Evolutionary conservation across 345 rosid species (phyloP).

Genomic region (Salix udensis): DNA sequence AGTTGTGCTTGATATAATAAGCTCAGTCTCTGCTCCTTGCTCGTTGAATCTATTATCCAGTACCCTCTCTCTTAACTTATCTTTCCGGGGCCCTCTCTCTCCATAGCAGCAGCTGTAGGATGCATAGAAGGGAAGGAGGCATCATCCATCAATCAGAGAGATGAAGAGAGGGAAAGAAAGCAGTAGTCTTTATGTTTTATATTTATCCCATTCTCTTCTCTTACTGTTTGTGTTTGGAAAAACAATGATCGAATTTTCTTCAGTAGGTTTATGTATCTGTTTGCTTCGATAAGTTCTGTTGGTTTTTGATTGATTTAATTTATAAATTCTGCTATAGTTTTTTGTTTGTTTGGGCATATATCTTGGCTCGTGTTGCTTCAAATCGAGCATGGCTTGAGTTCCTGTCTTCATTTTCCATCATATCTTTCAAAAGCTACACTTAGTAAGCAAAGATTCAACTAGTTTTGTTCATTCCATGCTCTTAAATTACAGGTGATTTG

Average conservation of each 20-base stretch:
- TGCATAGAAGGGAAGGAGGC: neutral
- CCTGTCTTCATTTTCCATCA: neutral
- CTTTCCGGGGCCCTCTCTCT: no score
- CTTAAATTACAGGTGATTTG: neutral
- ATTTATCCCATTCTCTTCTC: neutral
- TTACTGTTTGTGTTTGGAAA: neutral
- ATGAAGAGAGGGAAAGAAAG: neutral
- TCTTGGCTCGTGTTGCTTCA: neutral
- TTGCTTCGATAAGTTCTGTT: neutral
- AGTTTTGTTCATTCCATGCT: neutral
- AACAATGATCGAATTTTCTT: conserved; percentile 44
- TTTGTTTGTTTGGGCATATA: neutral
- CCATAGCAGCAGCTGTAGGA: no score
- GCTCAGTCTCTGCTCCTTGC: no score
- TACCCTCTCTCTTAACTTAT: no score
- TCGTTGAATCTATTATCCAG: no score
- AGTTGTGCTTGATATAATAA: no score
- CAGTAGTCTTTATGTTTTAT: neutral
- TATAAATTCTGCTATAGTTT: neutral
- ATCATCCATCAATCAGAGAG: neutral
- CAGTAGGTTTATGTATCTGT: neutral
- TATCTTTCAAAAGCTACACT: neutral
- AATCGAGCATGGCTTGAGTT: neutral
- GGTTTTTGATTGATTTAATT: neutral
- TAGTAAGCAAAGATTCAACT: neutral